Evolutionary conservation across 495 filamentous ascomycete species (phyloP).

Genomic region (Clohesyomyces aquaticus): DNA sequence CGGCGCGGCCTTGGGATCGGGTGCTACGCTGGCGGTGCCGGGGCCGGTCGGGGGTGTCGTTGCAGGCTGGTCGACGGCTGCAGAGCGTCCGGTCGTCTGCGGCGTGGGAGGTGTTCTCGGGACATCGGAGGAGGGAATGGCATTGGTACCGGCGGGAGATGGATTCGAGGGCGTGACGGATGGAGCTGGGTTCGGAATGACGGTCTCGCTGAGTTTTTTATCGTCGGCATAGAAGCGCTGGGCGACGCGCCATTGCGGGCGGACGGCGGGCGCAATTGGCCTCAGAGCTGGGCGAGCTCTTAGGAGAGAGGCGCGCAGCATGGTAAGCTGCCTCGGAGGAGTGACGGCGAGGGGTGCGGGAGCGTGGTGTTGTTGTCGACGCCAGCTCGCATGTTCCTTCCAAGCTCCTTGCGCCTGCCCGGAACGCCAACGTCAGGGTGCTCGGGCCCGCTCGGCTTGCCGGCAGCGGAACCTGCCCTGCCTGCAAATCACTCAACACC

Average conservation of each 20-base stretch:
- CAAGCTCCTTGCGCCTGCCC: conserved; percentile 14
- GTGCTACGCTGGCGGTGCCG: conserved; percentile 46
- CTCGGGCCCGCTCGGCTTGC: not conserved
- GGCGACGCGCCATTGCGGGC: conserved; percentile 36
- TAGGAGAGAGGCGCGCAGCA: conserved; percentile 70
- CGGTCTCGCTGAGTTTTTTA: conserved; percentile 53
- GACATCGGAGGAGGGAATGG: conserved; percentile 62
- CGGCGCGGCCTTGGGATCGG: conserved; percentile 51
- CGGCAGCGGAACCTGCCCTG: too few species aligned
- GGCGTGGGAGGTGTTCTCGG: conserved; percentile 61
- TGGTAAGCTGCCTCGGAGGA: conserved; percentile 55
- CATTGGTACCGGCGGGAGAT: conserved; percentile 40
- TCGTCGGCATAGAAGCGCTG: conserved; percentile 57
- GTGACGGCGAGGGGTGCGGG: conserved; percentile 14
- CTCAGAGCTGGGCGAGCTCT: conserved; percentile 45
- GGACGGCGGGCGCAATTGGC: conserved; percentile 33
- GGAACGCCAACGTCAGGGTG: not conserved
- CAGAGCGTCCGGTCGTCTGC: conserved; percentile 44
- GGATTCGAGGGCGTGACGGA: conserved; percentile 54
- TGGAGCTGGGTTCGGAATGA: conserved; percentile 50
- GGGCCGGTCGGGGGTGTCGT: conserved; percentile 48
- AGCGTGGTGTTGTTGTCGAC: conserved; percentile 20
- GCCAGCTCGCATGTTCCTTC: conserved; percentile 10
- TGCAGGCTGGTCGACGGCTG: conserved; percentile 30
- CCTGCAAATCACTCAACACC: conserved; percentile 11